phyloP scores from a whole-genome alignment of 768 basidiomycete species.

The Rhodotorula toruloides region DNA sequence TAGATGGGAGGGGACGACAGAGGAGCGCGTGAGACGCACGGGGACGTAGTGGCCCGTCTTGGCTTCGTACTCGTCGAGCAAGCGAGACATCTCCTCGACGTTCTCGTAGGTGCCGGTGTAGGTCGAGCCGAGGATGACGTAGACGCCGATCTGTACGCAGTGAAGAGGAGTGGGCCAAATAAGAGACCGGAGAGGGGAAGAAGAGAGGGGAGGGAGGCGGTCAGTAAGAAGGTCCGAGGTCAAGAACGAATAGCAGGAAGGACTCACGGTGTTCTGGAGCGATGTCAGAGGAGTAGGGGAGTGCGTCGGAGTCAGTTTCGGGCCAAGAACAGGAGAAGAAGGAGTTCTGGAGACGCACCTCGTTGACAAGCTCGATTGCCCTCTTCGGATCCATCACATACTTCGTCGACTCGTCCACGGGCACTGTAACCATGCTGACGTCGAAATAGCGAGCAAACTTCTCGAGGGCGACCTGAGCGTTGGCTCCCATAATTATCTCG shows the following conservation, averaged over 20 bases:
- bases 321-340: no score
- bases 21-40: not conserved
- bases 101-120: constrained; percentile 65
- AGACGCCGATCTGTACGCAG: constrained; percentile 55
- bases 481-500: constrained; percentile 59
- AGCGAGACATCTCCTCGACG: constrained; percentile 75
- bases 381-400: constrained; percentile 70
- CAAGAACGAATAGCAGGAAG: not conserved
- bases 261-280: not conserved
- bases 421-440: constrained; percentile 61
- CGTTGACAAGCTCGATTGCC: constrained; percentile 62
- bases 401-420: constrained; percentile 59
- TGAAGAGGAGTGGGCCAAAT: no score
- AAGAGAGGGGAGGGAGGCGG: not conserved
- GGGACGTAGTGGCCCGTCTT: constrained; percentile 52
- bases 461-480: constrained; percentile 51
- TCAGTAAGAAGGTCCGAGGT: not conserved
- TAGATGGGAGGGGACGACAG: no score
- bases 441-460: constrained; percentile 58
- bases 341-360: constrained; percentile 46
- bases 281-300: no score
- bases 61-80: constrained; percentile 56
- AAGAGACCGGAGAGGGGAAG: not conserved
- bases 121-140: constrained; percentile 56
- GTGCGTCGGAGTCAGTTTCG: no score